phyloP scores from a whole-genome alignment of 768 basidiomycete species.

The Suillus subaureus region DNA sequence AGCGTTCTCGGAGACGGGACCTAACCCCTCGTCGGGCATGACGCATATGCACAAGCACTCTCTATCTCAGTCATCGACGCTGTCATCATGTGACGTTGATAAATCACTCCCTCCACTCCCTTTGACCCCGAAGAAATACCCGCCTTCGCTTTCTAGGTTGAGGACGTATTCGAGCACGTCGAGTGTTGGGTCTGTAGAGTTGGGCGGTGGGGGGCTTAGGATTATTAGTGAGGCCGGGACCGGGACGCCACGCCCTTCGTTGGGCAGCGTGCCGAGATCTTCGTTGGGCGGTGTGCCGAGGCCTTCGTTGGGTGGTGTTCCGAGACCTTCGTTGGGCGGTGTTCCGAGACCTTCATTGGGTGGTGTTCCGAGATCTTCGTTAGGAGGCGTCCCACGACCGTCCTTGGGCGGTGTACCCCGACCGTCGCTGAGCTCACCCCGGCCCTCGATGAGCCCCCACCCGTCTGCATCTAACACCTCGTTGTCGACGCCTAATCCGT shows the following conservation, averaged over 20 bases:
- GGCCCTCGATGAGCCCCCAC: constrained; percentile 14
- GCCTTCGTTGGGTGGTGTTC: constrained; percentile 11
- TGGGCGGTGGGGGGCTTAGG: constrained; percentile 9
- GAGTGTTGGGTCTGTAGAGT: constrained; percentile 19
- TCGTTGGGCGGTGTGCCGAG: constrained; percentile 16
- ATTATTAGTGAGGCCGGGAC: constrained; percentile 9
- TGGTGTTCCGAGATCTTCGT: constrained; percentile 7
- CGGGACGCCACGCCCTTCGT: constrained; percentile 17
- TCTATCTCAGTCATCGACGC: constrained; percentile 36
- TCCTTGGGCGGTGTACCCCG: constrained; percentile 23
- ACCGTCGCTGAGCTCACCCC: constrained; percentile 30
- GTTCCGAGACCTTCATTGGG: constrained; percentile 17
- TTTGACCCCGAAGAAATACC: constrained; percentile 19
- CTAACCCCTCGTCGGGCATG: neutral
- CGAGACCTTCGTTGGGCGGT: constrained; percentile 8
- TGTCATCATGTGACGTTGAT: constrained; percentile 23
- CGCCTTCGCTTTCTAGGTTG: constrained; percentile 24
- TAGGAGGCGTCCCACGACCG: constrained; percentile 12
- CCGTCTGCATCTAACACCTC: constrained; percentile 1
- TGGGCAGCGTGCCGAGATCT: constrained; percentile 13
- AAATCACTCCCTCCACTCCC: constrained; percentile 37
- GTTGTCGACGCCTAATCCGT: constrained; percentile 8
- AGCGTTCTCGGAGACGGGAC: neutral
- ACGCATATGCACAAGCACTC: neutral
- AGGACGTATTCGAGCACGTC: constrained; percentile 39